Evolutionary conservation across 75 land plant species (phyloP), one percentile per base, ranked within the genome.

Genomic region (Isoetes taiwanensis): DNA sequence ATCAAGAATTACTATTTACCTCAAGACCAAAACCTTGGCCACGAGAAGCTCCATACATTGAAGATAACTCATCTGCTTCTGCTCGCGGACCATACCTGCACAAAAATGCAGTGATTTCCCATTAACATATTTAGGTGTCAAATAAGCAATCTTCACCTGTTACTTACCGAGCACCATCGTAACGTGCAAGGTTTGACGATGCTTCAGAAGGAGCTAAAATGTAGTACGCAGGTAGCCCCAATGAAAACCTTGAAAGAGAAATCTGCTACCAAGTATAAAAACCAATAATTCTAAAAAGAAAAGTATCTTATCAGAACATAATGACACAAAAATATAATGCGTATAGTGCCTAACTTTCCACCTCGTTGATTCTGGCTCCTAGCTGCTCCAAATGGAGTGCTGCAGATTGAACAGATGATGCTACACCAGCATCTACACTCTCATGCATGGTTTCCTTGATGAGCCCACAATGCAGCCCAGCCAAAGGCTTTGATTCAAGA

Each of bases 221-320:
- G 40, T 90, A 90, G 58, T 90, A 90, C 1, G 97, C 97, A 33
- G 97, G 97, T 30, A 90, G 65, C 9, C 97, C 97, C 34, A 86
- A 82, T 41, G 82, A 74, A 41, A 78, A 86, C 12, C 78, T 83
- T 32, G 88, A 78, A 55, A 90, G 35, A 27, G 87, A 73, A 4
- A 90, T 82, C 97, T 90, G 72, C 59, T 65, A 63, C 41, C 19
- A 0, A 30, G n/a, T 11, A 41, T 4, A 60, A 32, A n/a, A 43
- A 9, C 2, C 31, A 21, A 41, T 5, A 24, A 41, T 10, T 28
- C 0, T n/a, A 56, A 42, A 21, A 27, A 56, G 24, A 12, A 40
- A 38, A 21, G 17, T 19, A 1, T 10, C 20, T 39, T 8, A 40
- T n/a, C 50, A 35, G 10, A 16, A 56, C 57, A 19, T n/a, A 52